Evolutionary conservation across 2,329 filamentous ascomycete species (phyloP), one percentile per base, ranked within the genome.

Genomic region (Neopestalotiopsis sp.): DNA sequence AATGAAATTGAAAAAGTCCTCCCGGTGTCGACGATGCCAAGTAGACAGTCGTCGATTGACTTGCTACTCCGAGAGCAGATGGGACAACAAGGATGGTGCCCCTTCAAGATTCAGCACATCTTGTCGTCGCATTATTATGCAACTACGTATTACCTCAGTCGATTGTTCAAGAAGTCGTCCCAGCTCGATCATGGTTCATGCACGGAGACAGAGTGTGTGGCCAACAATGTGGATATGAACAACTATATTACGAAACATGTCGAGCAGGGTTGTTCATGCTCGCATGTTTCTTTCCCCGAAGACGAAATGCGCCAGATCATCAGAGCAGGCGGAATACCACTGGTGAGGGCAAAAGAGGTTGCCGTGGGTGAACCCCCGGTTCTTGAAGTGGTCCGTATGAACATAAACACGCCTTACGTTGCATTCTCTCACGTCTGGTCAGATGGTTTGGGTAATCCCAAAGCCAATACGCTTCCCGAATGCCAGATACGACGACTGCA

Each of bases 351-450:
- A 14, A 59, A 32, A 59, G 13, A 28, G 24, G 30, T 10, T 5
- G 30, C 57, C 13, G 12, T 3, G 20, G 57, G 24, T 6, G 12
- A 59, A 14, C 14, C 57, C 1, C 24, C 57, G n/a, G 6, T 53
- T 53, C 45, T 59, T 12, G 57, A 59, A 14, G 24, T 59, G 12
- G 30, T 14, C 4, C 24, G 24, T 1, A 30, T 28, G 24, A 59
- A 14, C 24, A 28, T 10, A 24, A 12, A 20, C 10, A 59, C 24
- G 4, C 30, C 10, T 32, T 63, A 63, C 34, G 20, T 40, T 5
- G 61, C 61, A 1, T 30, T 63, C 9, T 63, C 61, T 5, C 61
- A 63, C 17, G 61, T 63, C 38, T 63, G 61, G 61, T 63, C 61
- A 2, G 61, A 63, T 24, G 30, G 61, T 7, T 34, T 38, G 34